phyloP scores from a whole-genome alignment of 495 filamentous ascomycete genomes.

The Penicillium odoratum region DNA sequence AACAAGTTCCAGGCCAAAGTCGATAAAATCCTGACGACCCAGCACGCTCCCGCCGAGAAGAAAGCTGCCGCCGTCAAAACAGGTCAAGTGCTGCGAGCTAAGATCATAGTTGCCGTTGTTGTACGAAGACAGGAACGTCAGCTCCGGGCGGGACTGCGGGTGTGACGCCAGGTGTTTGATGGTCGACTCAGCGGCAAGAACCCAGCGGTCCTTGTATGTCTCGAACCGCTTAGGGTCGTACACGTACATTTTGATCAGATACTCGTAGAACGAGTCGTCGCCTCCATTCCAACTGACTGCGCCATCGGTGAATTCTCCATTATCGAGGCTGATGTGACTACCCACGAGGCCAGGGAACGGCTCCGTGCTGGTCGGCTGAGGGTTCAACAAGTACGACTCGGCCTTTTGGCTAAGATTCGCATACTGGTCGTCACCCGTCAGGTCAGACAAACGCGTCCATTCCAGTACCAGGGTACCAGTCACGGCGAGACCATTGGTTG shows the following conservation, averaged over 20 bases:
- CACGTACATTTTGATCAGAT: conserved; percentile 90
- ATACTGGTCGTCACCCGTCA: conserved; percentile 68
- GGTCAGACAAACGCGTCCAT: conserved; percentile 80
- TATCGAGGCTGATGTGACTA: conserved; percentile 60
- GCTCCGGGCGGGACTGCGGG: conserved; percentile 64
- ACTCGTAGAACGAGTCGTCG: conserved; percentile 86
- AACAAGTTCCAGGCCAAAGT: conserved; percentile 76
- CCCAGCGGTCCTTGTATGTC: conserved; percentile 71
- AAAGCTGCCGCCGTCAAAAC: conserved; percentile 87
- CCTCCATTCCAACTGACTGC: conserved; percentile 79
- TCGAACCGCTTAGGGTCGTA: conserved; percentile 69
- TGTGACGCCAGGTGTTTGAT: conserved; percentile 73
- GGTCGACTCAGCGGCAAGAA: conserved; percentile 72
- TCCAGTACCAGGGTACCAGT: conserved; percentile 77
- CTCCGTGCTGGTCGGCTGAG: conserved; percentile 59
- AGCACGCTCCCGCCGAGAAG: conserved; percentile 79
- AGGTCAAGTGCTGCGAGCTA: conserved; percentile 67
- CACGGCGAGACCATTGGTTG: conserved; percentile 67
- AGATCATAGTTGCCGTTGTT: conserved; percentile 50
- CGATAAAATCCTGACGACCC: conserved; percentile 58
- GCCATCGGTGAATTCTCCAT: conserved; percentile 66
- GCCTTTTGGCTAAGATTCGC: conserved; percentile 65
- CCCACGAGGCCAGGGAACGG: conserved; percentile 81
- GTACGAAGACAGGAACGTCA: conserved; percentile 74
- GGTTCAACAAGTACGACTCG: conserved; percentile 70